A percentile compares a stretch with the other conserved stretches of the same genome.
phyloP scores from a whole-genome alignment of 176 grass and related monocot species.

The Oryza longistaminata region DNA sequence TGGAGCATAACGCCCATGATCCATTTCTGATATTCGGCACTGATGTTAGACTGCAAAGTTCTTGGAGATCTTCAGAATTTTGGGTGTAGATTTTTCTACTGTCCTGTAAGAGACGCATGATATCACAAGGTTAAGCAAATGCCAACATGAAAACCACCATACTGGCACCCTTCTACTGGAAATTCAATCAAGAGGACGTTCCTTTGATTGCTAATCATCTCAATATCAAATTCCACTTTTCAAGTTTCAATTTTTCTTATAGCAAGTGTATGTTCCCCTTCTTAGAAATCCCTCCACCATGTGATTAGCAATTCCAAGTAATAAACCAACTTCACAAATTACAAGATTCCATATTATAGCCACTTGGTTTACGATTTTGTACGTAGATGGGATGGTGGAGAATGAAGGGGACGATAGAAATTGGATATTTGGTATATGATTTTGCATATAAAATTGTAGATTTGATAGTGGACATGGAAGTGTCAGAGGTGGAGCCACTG shows the following conservation, averaged over 20 bases:
- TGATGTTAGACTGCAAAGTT: constrained; percentile 50
- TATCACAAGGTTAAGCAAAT: constrained; percentile 51
- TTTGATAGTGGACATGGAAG: background rate
- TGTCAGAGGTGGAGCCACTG: background rate
- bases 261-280: background rate
- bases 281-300: background rate
- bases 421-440: background rate
- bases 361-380: background rate
- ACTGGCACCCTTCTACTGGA: constrained; percentile 18
- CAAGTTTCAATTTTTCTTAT: background rate
- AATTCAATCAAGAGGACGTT: background rate
- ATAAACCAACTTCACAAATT: background rate
- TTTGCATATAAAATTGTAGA: background rate
- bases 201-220: background rate
- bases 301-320: background rate
- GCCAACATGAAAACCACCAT: constrained; percentile 17
- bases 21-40: constrained; percentile 67
- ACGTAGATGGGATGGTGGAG: background rate
- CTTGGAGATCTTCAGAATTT: constrained; percentile 55
- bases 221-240: background rate
- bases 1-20: constrained; percentile 72
- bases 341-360: background rate
- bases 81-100: constrained; percentile 33
- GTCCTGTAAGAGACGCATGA: constrained; percentile 80
- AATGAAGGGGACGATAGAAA: background rate